Evolutionary conservation across 2,329 filamentous ascomycete genomes (phyloP).

Genomic region (Pseudogymnoascus sp.): DNA sequence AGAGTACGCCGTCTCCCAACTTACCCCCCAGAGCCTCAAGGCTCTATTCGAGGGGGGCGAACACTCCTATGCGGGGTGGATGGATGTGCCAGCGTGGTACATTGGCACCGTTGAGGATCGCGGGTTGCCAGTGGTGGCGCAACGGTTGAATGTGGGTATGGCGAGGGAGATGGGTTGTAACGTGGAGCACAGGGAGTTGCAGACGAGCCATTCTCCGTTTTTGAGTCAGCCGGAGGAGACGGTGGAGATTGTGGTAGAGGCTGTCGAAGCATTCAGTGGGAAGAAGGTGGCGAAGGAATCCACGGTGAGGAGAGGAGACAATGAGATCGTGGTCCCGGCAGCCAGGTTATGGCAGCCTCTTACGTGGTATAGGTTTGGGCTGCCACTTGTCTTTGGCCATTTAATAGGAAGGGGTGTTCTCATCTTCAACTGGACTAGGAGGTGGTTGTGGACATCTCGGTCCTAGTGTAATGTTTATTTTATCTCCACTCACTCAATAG

Average conservation of each 20-base stretch:
- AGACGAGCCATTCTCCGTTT: slow-evolving; percentile 37
- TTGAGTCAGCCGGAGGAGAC: slow-evolving; percentile 34
- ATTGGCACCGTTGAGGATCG: slow-evolving; percentile 34
- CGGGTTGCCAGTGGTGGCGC: slow-evolving; percentile 31
- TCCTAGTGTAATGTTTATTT: slow-evolving; percentile 2
- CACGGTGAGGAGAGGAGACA: background rate
- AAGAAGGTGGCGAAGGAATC: slow-evolving; percentile 7
- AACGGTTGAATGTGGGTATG: slow-evolving; percentile 31
- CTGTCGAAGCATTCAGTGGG: slow-evolving; percentile 27
- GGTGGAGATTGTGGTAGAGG: slow-evolving; percentile 31
- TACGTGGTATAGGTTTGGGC: slow-evolving; percentile 17
- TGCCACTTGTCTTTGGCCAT: slow-evolving; percentile 16
- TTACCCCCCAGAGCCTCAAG: slow-evolving; percentile 34
- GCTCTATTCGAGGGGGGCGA: slow-evolving; percentile 34
- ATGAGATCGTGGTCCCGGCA: slow-evolving; percentile 10
- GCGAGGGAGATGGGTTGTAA: slow-evolving; percentile 30
- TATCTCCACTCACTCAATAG: slow-evolving; percentile 5
- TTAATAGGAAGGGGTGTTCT: slow-evolving; percentile 15
- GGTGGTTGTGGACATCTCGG: slow-evolving; percentile 11
- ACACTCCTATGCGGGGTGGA: slow-evolving; percentile 24
- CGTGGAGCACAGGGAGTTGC: slow-evolving; percentile 32
- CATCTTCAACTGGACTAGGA: slow-evolving; percentile 12
- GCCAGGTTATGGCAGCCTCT: slow-evolving; percentile 14
- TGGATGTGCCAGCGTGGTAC: slow-evolving; percentile 29
- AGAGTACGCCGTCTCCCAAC: slow-evolving; percentile 33